Base-by-base conservation (phyloP, 768 basidiomycete genomes). In the Russula earlei region DNA sequence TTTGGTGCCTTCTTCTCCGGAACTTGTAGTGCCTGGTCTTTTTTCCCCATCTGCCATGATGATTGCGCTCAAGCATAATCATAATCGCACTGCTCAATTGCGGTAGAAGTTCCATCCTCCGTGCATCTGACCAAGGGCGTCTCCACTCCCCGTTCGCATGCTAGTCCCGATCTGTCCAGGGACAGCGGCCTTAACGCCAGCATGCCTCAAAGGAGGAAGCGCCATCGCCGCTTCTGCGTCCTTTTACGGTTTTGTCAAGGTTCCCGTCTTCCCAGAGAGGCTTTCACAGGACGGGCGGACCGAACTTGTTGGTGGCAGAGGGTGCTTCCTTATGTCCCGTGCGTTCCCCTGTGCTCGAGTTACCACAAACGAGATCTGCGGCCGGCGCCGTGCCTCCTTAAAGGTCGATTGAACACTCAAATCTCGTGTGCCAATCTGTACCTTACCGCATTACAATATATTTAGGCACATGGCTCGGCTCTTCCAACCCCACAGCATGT, bases 351-450 rank as follows among this genome's bases (percentile, higher is more conserved):
- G 29, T 5, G 29, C 29, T 6, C 6, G 33, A 19, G 46, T 19
- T 15, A n/a, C 31, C 9, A 15, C 33, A 25, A 22, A 42, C 36
- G 17, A 41, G 44, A 33, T 41, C 38, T 47, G 31, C 37, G 20
- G n/a, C 40, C 42, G 46, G 56, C 55, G 55, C 38, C 38, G 31
- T 49, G 38, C 43, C 49, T 5, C 12, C 22, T 22, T 27, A 38
- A 22, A n/a, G 27, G 24, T 34, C 33, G 17, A 27, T 45, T 17
- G 17, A 29, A 2, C n/a, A 17, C 41, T 24, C 20, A 29, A 50
- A 50, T 51, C 55, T 56, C 55, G 4, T 14, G 43, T 56, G 22
- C 29, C 20, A 40, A 56, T 51, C 55, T 51, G n/a, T 19, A 15
- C 44, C 33, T 56, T 46, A 46, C 55, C 49, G 43, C 49, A 46